Evolutionary conservation across 352 stramenopile genomes (phyloP).

Genomic region (Globisporangium lucens): DNA sequence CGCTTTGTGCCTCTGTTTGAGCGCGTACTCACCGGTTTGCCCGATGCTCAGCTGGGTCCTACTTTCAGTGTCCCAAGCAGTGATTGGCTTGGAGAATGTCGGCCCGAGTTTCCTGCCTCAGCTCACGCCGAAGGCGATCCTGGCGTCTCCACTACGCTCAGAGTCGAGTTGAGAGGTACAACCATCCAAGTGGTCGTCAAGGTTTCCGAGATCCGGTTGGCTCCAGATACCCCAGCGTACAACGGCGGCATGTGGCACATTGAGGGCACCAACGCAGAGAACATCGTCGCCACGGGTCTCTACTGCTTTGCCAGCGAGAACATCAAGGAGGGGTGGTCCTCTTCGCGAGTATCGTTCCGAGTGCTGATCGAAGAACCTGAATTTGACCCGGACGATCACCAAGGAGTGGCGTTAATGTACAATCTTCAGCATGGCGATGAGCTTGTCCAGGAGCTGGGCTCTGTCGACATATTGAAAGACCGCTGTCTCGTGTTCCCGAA

Average conservation of each 20-base stretch:
- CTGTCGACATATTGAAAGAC: constrained; percentile 17
- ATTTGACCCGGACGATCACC: constrained; percentile 27
- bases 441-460: constrained; percentile 27
- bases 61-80: background rate
- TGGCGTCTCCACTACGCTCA: background rate
- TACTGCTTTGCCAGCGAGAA: constrained; percentile 52
- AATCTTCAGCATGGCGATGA: constrained; percentile 20
- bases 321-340: constrained; percentile 21
- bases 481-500: constrained; percentile 44
- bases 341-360: constrained; percentile 34
- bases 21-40: constrained; percentile 13
- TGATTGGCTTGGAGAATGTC: background rate
- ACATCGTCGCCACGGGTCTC: constrained; percentile 42
- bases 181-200: constrained; percentile 47
- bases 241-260: constrained; percentile 43
- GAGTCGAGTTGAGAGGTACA: constrained; percentile 15
- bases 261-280: constrained; percentile 37
- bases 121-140: background rate
- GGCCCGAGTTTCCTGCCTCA: background rate
- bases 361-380: constrained; percentile 22
- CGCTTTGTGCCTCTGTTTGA: constrained; percentile 44
- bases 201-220: constrained; percentile 44
- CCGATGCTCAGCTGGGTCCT: constrained; percentile 3
- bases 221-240: constrained; percentile 38
- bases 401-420: constrained; percentile 26